phyloP scores from a whole-genome alignment of 331 rosid species.

The Rosa hybrid region DNA sequence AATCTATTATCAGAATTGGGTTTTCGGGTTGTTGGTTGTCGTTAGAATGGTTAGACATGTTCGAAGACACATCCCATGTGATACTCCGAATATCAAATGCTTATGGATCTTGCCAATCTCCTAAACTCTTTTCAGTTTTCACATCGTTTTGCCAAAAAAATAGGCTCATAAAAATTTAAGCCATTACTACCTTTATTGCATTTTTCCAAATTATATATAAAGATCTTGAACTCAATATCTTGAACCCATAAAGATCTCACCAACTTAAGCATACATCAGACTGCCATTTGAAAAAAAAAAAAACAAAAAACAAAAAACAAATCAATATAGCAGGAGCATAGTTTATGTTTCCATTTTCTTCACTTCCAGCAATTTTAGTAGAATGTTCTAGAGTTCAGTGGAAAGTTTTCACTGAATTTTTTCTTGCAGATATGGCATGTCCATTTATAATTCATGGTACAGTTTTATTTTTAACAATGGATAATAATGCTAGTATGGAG shows the following conservation, averaged over 20 bases:
- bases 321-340: too few species aligned
- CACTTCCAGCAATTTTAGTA: too few species aligned
- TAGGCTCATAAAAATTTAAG: neutral
- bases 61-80: slow-evolving; percentile 14
- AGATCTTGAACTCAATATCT: neutral
- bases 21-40: neutral
- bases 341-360: too few species aligned
- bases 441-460: neutral
- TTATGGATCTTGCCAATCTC: neutral
- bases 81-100: neutral
- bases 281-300: neutral
- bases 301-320: too few species aligned
- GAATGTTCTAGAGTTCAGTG: too few species aligned
- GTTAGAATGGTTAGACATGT: neutral
- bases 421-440: neutral
- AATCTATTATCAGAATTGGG: neutral
- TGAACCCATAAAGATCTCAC: neutral
- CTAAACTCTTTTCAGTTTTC: neutral
- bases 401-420: neutral
- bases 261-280: neutral
- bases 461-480: too few species aligned
- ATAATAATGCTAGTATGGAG: neutral
- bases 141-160: neutral
- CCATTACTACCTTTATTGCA: neutral
- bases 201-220: too few species aligned